Percentiles rank a stretch among this genome's conserved stretches.
These are phyloP conservation scores for Delitschia confertaspora DNA, from an alignment of 495 filamentous ascomycete species.

Conservation along the genomic window DNA sequence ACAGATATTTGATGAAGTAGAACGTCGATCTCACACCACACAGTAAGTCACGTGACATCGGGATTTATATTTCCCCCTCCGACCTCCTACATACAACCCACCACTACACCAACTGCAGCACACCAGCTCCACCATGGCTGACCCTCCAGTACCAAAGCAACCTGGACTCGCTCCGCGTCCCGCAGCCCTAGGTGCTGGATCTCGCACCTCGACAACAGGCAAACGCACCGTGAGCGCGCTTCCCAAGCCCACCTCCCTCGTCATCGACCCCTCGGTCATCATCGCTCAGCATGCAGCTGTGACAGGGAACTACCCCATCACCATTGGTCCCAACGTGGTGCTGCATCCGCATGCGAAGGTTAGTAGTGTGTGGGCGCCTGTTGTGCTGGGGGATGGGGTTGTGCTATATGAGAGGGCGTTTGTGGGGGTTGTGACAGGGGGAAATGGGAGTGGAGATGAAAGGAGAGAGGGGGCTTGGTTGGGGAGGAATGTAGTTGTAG, in stretches of 20 bases:
- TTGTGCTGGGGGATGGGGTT: conserved; percentile 63
- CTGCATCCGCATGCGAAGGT: conserved; percentile 72
- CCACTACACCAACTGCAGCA: neutral
- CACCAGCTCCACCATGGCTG: no score
- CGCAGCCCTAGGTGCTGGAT: conserved; percentile 2
- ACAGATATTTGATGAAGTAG: no score
- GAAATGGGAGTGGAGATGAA: conserved; percentile 28
- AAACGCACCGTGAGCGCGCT: conserved; percentile 19
- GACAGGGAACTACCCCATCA: conserved; percentile 62
- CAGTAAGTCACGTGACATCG: no score
- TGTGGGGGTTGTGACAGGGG: conserved; percentile 33
- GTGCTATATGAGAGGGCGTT: conserved; percentile 59
- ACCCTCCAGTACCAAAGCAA: no score
- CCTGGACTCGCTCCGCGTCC: conserved; percentile 13
- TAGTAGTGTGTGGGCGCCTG: conserved; percentile 57
- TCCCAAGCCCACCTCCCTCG: conserved; percentile 53
- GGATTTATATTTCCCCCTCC: neutral
- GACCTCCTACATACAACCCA: neutral
- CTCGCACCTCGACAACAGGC: conserved; percentile 17
- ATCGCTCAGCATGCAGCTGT: conserved; percentile 70
- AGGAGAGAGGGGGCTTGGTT: conserved; percentile 41
- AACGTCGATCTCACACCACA: no score
- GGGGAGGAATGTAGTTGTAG: conserved; percentile 51
- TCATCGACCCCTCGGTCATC: conserved; percentile 58
- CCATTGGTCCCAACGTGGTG: conserved; percentile 61